phyloP scores from a whole-genome alignment of 2,329 filamentous ascomycete genomes.

The Cordyceps militaris region DNA sequence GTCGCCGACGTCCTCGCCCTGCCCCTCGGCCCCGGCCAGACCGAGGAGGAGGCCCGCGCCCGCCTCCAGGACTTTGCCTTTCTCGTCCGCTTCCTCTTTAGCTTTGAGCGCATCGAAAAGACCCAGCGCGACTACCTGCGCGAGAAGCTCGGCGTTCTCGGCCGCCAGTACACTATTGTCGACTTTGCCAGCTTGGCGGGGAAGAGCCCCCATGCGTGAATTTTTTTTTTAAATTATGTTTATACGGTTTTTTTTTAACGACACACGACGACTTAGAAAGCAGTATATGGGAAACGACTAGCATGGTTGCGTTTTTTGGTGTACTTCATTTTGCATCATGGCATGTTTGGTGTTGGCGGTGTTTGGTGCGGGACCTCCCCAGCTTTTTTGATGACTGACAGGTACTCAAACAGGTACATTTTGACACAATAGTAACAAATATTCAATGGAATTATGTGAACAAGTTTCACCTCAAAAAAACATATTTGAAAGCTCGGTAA shows the following conservation, averaged over 20 bases:
- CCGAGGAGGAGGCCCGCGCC: slow-evolving; percentile 36
- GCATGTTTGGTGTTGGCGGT: background rate
- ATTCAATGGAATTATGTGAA: background rate
- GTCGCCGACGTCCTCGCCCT: slow-evolving; percentile 52
- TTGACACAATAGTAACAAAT: background rate
- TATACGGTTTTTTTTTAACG: no score
- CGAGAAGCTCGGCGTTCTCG: slow-evolving; percentile 31
- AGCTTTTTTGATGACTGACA: background rate
- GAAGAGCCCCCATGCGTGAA: slow-evolving; percentile 16
- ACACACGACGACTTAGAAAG: no score
- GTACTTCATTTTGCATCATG: background rate
- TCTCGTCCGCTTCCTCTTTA: slow-evolving; percentile 42
- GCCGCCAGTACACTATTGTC: slow-evolving; percentile 25
- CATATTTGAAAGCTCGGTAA: background rate
- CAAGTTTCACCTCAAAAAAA: background rate
- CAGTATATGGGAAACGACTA: background rate
- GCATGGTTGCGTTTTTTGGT: background rate
- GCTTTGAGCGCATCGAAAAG: slow-evolving; percentile 40
- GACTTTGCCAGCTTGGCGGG: slow-evolving; percentile 22
- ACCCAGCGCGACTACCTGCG: slow-evolving; percentile 36
- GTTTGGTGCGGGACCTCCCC: background rate
- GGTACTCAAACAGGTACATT: background rate
- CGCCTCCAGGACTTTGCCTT: slow-evolving; percentile 48
- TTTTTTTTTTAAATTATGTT: no score
- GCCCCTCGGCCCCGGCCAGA: slow-evolving; percentile 32